Evolutionary conservation across 441 rosid genomes (phyloP).

Genomic region (Adansonia grandidieri): DNA sequence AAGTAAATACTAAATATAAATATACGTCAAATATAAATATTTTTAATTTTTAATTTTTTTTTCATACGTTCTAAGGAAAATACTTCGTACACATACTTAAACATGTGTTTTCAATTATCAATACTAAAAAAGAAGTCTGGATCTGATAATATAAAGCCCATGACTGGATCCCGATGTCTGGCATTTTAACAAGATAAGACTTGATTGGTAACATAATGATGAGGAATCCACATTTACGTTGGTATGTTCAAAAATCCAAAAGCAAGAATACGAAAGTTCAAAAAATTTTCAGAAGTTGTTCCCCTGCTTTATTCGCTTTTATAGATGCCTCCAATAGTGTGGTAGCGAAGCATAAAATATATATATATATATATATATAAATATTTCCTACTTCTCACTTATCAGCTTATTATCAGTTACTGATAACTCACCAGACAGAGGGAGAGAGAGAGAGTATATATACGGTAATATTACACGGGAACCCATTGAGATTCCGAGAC

Average conservation of each 20-base stretch:
- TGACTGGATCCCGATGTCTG: neutral
- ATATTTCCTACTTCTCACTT: neutral
- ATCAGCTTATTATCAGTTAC: neutral
- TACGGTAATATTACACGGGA: constrained; percentile 21
- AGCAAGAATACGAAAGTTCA: neutral
- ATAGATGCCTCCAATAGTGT: too few species aligned
- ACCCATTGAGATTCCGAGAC: neutral
- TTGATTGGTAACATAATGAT: neutral
- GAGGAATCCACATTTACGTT: neutral
- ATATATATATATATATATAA: too few species aligned
- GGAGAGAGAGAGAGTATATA: neutral
- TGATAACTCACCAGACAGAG: neutral
- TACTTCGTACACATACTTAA: too few species aligned
- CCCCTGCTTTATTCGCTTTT: too few species aligned
- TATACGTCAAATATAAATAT: too few species aligned
- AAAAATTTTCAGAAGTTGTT: neutral
- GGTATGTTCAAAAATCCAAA: neutral
- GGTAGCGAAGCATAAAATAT: too few species aligned
- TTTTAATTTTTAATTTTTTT: too few species aligned
- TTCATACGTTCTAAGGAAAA: too few species aligned
- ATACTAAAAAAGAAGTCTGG: too few species aligned
- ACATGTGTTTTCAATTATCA: too few species aligned
- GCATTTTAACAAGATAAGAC: neutral
- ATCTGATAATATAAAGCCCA: neutral
- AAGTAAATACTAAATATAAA: too few species aligned